Base-by-base conservation (phyloP, 495 filamentous ascomycete genomes). In the Tirmania nivea region DNA sequence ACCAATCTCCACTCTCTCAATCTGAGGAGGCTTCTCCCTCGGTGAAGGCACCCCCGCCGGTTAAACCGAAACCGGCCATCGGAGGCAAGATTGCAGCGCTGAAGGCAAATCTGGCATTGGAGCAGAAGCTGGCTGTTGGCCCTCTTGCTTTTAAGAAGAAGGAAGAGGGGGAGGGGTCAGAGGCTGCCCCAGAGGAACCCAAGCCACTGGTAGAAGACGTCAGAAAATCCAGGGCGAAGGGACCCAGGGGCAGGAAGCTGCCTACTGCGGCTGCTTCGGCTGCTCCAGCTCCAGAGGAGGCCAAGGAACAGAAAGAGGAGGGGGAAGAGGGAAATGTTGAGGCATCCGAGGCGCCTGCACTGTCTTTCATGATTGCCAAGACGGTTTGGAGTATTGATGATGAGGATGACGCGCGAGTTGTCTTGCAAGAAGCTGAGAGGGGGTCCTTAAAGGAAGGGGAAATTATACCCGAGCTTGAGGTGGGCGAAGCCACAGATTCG, bases 61-160 rank as follows among this genome's bases (percentile, higher is more conserved):
- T 71, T 8, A 84, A 80, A 61, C 68, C 73, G 35, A 92, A 88
- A 62, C 86, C 86, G 17, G 73, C 77, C 0, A 71, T 94, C 10
- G 86, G 84, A 3, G 71, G 76, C 47, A 96, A 96, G 69, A 90
- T 97, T 61, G 86, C 87, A 14, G 84, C 87, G 20, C 63, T 96
- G 51, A 85, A 90, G 67, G 81, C 82, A 14, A 86, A 84, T 3
- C 75, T 96, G 70, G 81, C 75, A 5, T 68, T 97, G 39, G 90
- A 96, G 20, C 83, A 81, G 14, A 78, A 86, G 14, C 70, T 97
- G 39, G 79, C 83, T 65, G 66, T 87, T 8, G 90, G 92, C 12
- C 88, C 86, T 11, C 79, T 81, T 57, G 75, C 69, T 17, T 77
- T 78, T 20, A 78, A 78, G 52, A 83, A 84, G 69, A 77, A 83